Evolutionary conservation across 148 eudicot species (phyloP).

Genomic region (Chenopodium suecicum): DNA sequence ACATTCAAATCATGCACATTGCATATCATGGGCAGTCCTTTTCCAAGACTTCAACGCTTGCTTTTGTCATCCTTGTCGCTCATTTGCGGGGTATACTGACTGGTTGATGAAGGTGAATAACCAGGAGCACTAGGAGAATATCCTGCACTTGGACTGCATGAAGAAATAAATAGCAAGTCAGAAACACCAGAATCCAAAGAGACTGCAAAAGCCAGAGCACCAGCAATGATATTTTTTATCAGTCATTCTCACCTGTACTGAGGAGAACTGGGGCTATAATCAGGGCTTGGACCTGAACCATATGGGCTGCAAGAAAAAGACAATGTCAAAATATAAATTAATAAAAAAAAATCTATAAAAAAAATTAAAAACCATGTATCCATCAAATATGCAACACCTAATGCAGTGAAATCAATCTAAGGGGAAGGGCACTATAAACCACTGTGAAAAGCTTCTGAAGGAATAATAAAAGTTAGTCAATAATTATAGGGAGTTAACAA

Average conservation of each 20-base stretch:
- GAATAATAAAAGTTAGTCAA: no score
- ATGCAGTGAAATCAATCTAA: no score
- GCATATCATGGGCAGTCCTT: neutral
- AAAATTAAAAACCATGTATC: neutral
- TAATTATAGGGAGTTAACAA: no score
- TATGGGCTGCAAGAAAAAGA: slow-evolving; percentile 36
- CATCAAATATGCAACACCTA: neutral
- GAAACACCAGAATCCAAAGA: neutral
- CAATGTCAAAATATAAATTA: slow-evolving; percentile 3
- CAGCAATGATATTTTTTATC: neutral
- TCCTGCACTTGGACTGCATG: slow-evolving; percentile 44
- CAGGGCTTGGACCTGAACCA: slow-evolving; percentile 44
- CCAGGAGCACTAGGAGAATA: slow-evolving; percentile 51
- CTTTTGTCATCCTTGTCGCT: slow-evolving; percentile 37
- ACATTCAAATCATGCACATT: neutral
- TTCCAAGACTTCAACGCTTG: slow-evolving; percentile 17
- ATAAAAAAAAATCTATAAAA: neutral
- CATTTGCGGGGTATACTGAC: slow-evolving; percentile 43
- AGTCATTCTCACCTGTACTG: slow-evolving; percentile 43
- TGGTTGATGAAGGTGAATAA: slow-evolving; percentile 45
- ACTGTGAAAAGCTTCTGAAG: no score
- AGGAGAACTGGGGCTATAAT: slow-evolving; percentile 54
- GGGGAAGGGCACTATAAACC: no score
- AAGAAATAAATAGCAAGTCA: neutral
- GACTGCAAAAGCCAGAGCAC: neutral